Evolutionary conservation across 495 filamentous ascomycete species (phyloP), one percentile per base, ranked within the genome.

Genomic region (Schizothecium vesticola): DNA sequence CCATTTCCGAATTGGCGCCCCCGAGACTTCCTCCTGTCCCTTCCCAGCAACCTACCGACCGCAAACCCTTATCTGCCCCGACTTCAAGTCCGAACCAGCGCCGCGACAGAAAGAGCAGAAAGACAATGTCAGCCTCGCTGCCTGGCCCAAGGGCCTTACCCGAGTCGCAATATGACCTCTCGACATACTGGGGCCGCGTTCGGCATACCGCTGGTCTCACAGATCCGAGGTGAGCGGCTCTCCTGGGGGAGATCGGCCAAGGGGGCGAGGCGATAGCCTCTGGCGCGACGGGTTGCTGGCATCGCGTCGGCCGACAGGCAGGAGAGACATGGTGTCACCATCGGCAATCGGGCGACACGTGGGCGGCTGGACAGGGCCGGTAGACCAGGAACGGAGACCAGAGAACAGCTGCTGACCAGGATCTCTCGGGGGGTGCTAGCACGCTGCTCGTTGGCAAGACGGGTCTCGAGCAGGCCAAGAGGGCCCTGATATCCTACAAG

Each of bases 111-210:
- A 19, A 23, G 31, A 5, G n/a, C 10, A 58, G 59, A 55, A 56
- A 23, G 64, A 72, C 55, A 64, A 99, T 99, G 95, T 97, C 95
- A 25, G 84, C 92, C 69, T 96, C 95, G 55, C 83, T 97, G 8
- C 93, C 94, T 57, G 95, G 95, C 67, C 87, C 80, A 67, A 89
- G 94, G 73, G 91, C 95, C 72, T 86, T 96, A 28, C 95, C 95
- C 67, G 85, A 87, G 61, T 98, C 95, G 22, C 93, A 92, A 77
- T 94, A 97, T 83, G 90, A 99, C 76, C 84, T 98, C 74, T 87
- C 79, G 72, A 97, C 93, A 64, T 99, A 99, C 81, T 94, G 91
- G 92, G 95, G 95, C 58, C 90, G 95, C 16, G 96, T 99, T 70
- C 86, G 87, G 75, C 95, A 99, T 81, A 89, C 93, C 3, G 91